Conservation (phyloP, 495 filamentous ascomycete genomes). For the Tuber aestivum region DNA sequence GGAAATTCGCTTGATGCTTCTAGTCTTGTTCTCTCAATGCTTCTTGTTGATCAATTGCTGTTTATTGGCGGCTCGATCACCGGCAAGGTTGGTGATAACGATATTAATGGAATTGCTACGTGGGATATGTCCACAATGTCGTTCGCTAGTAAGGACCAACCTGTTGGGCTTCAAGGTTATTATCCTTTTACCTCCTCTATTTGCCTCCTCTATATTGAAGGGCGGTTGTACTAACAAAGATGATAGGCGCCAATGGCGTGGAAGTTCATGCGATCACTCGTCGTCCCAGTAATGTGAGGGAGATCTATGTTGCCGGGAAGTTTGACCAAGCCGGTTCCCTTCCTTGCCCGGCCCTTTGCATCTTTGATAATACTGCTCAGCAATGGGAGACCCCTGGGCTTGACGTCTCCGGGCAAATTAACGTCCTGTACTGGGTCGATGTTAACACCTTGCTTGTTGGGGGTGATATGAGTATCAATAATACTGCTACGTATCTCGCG, state of each 20-base stretch:
- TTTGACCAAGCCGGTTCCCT: conserved; percentile 79
- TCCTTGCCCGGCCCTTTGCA: conserved; percentile 72
- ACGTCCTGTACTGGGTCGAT: conserved; percentile 68
- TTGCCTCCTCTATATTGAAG: not conserved
- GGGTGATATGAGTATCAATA: conserved; percentile 65
- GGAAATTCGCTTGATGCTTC: conserved; percentile 59
- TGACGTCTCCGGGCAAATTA: conserved; percentile 61
- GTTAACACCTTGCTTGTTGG: conserved; percentile 64
- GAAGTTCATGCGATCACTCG: conserved; percentile 67
- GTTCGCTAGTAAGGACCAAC: conserved; percentile 48
- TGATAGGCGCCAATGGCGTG: conserved; percentile 56
- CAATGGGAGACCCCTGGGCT: conserved; percentile 75
- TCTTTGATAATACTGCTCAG: conserved; percentile 58
- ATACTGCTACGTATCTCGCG: conserved; percentile 60
- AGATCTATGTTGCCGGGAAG: conserved; percentile 79
- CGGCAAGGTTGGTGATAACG: conserved; percentile 58
- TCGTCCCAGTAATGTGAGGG: conserved; percentile 54
- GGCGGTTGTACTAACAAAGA: not conserved
- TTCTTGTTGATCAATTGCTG: conserved; percentile 57
- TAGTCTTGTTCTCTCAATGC: conserved; percentile 69
- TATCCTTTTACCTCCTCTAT: not conserved
- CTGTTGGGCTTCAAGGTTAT: conserved; percentile 32
- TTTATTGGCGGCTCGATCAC: conserved; percentile 77
- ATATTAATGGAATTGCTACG: conserved; percentile 66
- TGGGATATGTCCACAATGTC: conserved; percentile 64